Conservation (phyloP, 2,329 filamentous ascomycete genomes). For the Sodiomyces alkalinus region DNA sequence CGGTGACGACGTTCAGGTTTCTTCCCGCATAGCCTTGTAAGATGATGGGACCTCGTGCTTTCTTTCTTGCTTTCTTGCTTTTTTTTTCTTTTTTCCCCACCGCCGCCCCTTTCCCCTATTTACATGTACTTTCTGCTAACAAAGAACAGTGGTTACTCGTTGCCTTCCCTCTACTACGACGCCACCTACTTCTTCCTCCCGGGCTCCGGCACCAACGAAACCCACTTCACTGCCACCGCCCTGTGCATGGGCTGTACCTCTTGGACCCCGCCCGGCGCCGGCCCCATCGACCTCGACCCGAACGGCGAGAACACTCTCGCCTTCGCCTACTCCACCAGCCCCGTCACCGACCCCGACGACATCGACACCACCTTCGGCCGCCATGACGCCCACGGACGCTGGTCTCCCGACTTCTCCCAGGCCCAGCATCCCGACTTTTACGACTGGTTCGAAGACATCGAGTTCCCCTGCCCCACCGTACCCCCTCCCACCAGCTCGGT, state of each 20-base stretch:
- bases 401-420: conserved; percentile 19
- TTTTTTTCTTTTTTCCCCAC: background rate
- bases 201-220: conserved; percentile 17
- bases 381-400: conserved; percentile 26
- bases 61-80: no score
- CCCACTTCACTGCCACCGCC: conserved; percentile 19
- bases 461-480: no score
- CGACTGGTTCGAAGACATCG: no score
- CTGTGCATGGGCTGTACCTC: conserved; percentile 23
- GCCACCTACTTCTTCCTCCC: conserved; percentile 18
- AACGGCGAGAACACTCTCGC: conserved; percentile 21
- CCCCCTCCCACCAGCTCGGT: conserved; percentile 4
- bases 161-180: conserved; percentile 15
- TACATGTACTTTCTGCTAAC: background rate
- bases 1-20: conserved; percentile 19
- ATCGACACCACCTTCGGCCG: conserved; percentile 22
- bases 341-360: conserved; percentile 21
- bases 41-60: no score
- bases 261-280: conserved; percentile 25
- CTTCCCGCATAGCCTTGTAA: conserved; percentile 21
- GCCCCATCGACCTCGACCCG: conserved; percentile 21
- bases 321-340: conserved; percentile 21
- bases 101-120: background rate
- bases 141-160: conserved; percentile 17
- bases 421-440: conserved; percentile 20